These are phyloP conservation scores for Amauroascus niger DNA, from an alignment of 2,329 filamentous ascomycete genomes.

Conservation along the genomic window DNA sequence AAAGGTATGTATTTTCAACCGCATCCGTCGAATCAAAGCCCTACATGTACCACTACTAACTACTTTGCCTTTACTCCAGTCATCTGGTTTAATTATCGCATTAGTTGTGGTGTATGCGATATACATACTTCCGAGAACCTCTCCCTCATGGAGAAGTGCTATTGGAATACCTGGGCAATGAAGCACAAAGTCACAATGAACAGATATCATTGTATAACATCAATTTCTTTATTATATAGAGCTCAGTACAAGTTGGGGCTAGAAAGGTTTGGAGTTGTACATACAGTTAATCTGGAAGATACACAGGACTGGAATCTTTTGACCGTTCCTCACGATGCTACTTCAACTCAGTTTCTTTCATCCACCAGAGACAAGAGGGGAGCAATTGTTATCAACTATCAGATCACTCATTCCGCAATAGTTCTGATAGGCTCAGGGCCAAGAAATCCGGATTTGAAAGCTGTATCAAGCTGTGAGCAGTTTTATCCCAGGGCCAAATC, in stretches of 20 bases:
- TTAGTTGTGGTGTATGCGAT: constrained; percentile 41
- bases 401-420: neutral
- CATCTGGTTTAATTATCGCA: constrained; percentile 43
- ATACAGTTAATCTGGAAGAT: neutral
- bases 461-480: constrained; percentile 22
- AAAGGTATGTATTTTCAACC: constrained; percentile 53
- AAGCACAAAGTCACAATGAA: constrained; percentile 2
- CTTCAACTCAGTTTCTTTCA: neutral
- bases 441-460: constrained; percentile 30
- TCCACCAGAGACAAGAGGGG: neutral
- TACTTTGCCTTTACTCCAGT: constrained; percentile 25
- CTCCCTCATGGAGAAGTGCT: constrained; percentile 37
- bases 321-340: neutral
- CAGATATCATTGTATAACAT: constrained; percentile 3
- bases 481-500: neutral
- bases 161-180: constrained; percentile 38
- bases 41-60: constrained; percentile 7
- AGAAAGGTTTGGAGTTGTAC: constrained; percentile 2
- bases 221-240: neutral
- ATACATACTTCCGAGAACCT: constrained; percentile 43
- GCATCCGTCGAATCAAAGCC: constrained; percentile 18
- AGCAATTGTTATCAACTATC: neutral
- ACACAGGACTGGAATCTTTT: neutral
- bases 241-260: neutral
- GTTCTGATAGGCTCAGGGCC: constrained; percentile 26